Percentiles rank a stretch among this genome's conserved stretches.
phyloP scores from a whole-genome alignment of 2,329 filamentous ascomycete species.

The Lanzia echinophila region DNA sequence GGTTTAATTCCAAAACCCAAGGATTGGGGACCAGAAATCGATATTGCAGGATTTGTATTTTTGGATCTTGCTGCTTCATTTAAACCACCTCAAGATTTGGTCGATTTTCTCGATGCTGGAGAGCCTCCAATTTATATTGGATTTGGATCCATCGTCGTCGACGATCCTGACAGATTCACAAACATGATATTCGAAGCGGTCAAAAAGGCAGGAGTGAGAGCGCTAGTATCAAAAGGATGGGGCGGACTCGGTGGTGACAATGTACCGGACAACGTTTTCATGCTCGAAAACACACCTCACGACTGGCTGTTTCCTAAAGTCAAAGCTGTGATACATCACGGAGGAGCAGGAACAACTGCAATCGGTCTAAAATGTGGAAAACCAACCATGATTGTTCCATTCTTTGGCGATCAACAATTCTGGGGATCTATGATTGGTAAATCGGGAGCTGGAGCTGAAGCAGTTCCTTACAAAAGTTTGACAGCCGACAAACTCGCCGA shows the following conservation, averaged over 20 bases:
- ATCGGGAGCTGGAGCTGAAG: conserved; percentile 56
- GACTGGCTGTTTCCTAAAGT: conserved; percentile 71
- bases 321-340: conserved; percentile 63
- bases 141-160: conserved; percentile 70
- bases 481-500: conserved; percentile 57
- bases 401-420: conserved; percentile 74
- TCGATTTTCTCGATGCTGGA: conserved; percentile 48
- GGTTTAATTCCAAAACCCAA: conserved; percentile 58
- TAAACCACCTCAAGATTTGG: conserved; percentile 48
- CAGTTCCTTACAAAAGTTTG: conserved; percentile 63
- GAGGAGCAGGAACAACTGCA: conserved; percentile 72
- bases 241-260: conserved; percentile 58
- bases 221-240: conserved; percentile 71
- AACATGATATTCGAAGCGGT: conserved; percentile 66
- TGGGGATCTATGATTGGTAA: conserved; percentile 66
- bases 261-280: conserved; percentile 57
- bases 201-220: conserved; percentile 57
- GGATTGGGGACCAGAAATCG: conserved; percentile 64
- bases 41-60: conserved; percentile 74
- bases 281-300: conserved; percentile 69
- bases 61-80: conserved; percentile 60
- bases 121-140: conserved; percentile 65
- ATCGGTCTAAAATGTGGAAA: conserved; percentile 64
- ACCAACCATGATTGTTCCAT: conserved; percentile 71
- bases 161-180: conserved; percentile 63